Evolutionary conservation across 1,284 basidiomycete species (phyloP).

Genomic region (Ustanciosporium gigantosporum): DNA sequence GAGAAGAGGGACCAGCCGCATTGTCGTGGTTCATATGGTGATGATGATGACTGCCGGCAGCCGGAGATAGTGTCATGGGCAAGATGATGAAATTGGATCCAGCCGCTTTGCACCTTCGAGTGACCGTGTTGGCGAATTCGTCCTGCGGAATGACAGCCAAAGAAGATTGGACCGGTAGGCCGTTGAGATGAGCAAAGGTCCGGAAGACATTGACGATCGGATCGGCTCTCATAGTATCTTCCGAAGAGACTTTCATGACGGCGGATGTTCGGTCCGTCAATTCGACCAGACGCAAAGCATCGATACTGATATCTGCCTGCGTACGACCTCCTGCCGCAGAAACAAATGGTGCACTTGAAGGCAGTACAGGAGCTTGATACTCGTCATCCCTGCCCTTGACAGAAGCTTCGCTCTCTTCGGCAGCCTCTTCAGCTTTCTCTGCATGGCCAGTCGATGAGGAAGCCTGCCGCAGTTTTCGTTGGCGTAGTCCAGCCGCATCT

Average conservation of each 20-base stretch:
- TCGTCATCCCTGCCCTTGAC: conserved; percentile 24
- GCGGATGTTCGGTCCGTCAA: conserved; percentile 83
- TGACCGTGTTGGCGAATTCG: conserved; percentile 73
- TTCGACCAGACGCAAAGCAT: conserved; percentile 64
- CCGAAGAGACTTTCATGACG: conserved; percentile 76
- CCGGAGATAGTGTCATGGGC: conserved; percentile 69
- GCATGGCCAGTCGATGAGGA: conserved; percentile 13
- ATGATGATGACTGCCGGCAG: background rate
- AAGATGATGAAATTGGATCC: conserved; percentile 76
- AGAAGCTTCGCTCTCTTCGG: conserved; percentile 19
- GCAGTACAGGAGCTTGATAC: conserved; percentile 27
- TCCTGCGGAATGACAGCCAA: conserved; percentile 73
- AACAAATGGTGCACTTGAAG: conserved; percentile 26
- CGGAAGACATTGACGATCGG: conserved; percentile 78
- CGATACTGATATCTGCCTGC: conserved; percentile 40
- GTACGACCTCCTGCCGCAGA: conserved; percentile 9
- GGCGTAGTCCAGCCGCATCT: conserved; percentile 9
- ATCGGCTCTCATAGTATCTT: conserved; percentile 72
- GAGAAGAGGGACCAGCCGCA: conserved; percentile 15
- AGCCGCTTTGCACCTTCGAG: conserved; percentile 68
- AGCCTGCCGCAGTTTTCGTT: conserved; percentile 13
- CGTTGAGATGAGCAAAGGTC: conserved; percentile 77
- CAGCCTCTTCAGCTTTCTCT: background rate
- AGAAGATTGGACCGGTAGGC: conserved; percentile 68
- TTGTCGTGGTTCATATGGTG: background rate